Conservation (phyloP, 2,329 filamentous ascomycete species). For the Xylariaceae sp. region DNA sequence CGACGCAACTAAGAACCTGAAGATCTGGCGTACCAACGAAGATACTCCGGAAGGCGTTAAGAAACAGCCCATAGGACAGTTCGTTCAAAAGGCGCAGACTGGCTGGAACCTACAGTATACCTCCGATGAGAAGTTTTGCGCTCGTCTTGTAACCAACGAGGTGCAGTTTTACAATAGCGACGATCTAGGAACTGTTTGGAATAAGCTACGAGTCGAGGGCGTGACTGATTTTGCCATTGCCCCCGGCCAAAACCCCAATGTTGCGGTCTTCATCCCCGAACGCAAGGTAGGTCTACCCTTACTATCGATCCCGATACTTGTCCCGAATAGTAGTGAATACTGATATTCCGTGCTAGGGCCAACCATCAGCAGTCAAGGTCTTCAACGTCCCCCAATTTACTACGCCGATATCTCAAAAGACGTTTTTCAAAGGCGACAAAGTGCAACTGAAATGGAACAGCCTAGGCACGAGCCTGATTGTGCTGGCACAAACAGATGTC, state of each 20-base stretch:
- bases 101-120: constrained; percentile 99
- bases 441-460: constrained; percentile 98
- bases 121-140: constrained; percentile 89
- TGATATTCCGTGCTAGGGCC: constrained; percentile 63
- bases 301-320: neutral
- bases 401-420: constrained; percentile 90
- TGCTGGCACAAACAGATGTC: constrained; percentile 95
- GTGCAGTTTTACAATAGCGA: constrained; percentile 95
- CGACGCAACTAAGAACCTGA: constrained; percentile 93
- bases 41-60: constrained; percentile 65
- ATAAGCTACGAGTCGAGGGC: constrained; percentile 91
- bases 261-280: constrained; percentile 95
- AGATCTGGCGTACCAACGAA: constrained; percentile 89
- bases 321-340: neutral
- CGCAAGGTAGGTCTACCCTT: constrained; percentile 71
- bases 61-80: constrained; percentile 80
- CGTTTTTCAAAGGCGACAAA: constrained; percentile 99
- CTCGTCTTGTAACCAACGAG: constrained; percentile 93
- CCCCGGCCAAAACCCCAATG: constrained; percentile 85
- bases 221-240: constrained; percentile 88
- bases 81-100: constrained; percentile 94
- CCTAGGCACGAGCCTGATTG: constrained; percentile 86
- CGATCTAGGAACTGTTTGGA: constrained; percentile 87
- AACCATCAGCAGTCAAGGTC: constrained; percentile 91
- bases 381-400: constrained; percentile 91